Evolutionary conservation across 1,139 yeast genomes (phyloP), one percentile per base, ranked within the genome.

Genomic region (Cylindricascospora bacillispora): DNA sequence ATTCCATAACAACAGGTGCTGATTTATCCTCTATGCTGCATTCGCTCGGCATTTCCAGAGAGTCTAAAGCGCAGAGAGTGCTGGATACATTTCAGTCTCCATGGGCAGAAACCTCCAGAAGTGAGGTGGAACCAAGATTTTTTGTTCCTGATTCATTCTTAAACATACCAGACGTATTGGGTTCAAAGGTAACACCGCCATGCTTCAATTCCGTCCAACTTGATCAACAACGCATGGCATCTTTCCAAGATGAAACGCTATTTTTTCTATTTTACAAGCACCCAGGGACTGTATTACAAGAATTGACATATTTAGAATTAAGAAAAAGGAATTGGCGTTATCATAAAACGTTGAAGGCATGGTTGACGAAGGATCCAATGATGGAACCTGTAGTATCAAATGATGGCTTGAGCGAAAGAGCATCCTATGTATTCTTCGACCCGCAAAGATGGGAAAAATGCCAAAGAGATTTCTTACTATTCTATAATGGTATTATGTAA

Each of bases 381-480:
- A 75, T 78, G 39, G 97, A 89, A 52, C 95, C 97, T 1, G 71
- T 82, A 11, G 85, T 83, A 33, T 73, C 83, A 18, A 79, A 76
- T 31, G 58, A 53, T 32, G 56, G 55, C 2, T 81, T 80, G 39
- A 85, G 89, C 29, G 98, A 92, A 57, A 73, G 89, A 39, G 97
- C 98, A 2, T 78, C 86, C n/a, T 92, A 89, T 54, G 78, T 86
- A 27, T 89, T 92, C 54, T 92, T 92, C 54, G 98, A 92, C 50
- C 97, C 97, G 4, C 83, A 78, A 42, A 73, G 80, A 37, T 92
- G 99, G 99, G 94, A 83, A 47, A 82, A 83, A 58, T 85, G 89
- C 42, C 85, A 81, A 48, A 77, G 79, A 57, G 86, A 78, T 51
- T 76, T 79, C 57, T 73, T 77, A 22, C 64, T 79, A 46, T 75